Conservation (phyloP, 2,329 filamentous ascomycete genomes). For the Fusarium newnesense region DNA sequence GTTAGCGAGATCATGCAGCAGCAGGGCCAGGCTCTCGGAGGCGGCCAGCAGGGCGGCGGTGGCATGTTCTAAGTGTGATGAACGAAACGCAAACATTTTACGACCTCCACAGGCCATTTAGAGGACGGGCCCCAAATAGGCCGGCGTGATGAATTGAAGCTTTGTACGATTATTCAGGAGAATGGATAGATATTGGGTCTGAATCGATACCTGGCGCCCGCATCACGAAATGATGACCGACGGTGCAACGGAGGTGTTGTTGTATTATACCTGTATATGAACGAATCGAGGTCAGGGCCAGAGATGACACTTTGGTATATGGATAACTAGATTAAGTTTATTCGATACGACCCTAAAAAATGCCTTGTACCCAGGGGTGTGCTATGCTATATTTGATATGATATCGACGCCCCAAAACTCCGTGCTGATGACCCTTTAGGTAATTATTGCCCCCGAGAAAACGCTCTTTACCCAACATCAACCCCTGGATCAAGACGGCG, state of each 20-base stretch:
- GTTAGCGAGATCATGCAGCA: constrained; percentile 96
- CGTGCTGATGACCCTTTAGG: constrained; percentile 15
- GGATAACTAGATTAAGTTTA: constrained; percentile 27
- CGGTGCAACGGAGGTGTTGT: constrained; percentile 22
- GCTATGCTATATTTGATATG: constrained; percentile 14
- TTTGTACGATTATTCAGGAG: constrained; percentile 35
- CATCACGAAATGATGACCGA: constrained; percentile 30
- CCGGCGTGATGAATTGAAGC: neutral
- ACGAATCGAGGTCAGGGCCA: constrained; percentile 37
- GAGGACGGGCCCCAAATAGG: neutral
- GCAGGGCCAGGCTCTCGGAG: constrained; percentile 76
- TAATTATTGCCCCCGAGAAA: constrained; percentile 1
- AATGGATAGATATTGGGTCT: constrained; percentile 31
- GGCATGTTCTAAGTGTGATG: constrained; percentile 42
- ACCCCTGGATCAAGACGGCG: constrained; percentile 28
- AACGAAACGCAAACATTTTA: neutral
- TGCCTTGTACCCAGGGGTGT: neutral
- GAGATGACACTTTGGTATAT: constrained; percentile 30
- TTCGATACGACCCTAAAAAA: constrained; percentile 16
- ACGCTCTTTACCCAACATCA: constrained; percentile 2
- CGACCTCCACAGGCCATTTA: neutral
- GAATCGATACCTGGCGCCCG: constrained; percentile 28
- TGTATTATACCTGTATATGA: constrained; percentile 43
- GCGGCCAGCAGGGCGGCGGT: constrained; percentile 49
- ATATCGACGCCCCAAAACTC: constrained; percentile 28